Evolutionary conservation across 2,329 filamentous ascomycete genomes (phyloP), one percentile per base, ranked within the genome.

Genomic region (Paecilomyces formosus): DNA sequence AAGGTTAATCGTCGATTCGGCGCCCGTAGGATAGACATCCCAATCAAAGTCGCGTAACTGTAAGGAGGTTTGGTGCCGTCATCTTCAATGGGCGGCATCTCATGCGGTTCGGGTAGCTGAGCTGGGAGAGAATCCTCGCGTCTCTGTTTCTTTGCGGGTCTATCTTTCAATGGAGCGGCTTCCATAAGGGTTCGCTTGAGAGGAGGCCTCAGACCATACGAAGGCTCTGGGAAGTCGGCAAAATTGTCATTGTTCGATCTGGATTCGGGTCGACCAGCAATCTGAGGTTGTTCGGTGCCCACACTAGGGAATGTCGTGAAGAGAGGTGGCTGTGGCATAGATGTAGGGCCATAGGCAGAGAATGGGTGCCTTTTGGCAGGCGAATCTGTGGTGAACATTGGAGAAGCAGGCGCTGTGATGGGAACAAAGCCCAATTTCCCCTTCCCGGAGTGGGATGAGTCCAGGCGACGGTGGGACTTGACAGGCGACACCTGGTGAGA

Each of bases 21-120:
- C 3, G 94, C 90, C 62, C 92, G 87, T 22, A 97, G 81, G 66
- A 99, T 97, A 55, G 94, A 92, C 92, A 97, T 97, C 70, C 90
- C 94, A 64, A 97, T 97, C 65, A 99, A 82, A 66, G 89, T 89
- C 21, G 94, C 93, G 72, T 99, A 99, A 77, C 92, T 97, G 75
- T 93, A 91, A 4, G 86, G 84, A 5, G 94, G 94, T 73, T 99
- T 97, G 57, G 81, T 81, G 66, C 92, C 93, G 70, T 97, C 91
- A 70, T 97, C 94, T 59, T 88, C 79, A 31, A 97, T 85, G 4
- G 80, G 74, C 4, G 92, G 89, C 78, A 96, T 94, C n/a, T 91
- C 88, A 62, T 88, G 84, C 54, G 87, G 87, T 54, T 87, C 81
- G 3, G 91, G 89, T 3, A 92, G 76, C 24, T 81, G 74, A 59